phyloP scores from a whole-genome alignment of 2,329 filamentous ascomycete genomes.

The Sphaerostilbella broomeana region DNA sequence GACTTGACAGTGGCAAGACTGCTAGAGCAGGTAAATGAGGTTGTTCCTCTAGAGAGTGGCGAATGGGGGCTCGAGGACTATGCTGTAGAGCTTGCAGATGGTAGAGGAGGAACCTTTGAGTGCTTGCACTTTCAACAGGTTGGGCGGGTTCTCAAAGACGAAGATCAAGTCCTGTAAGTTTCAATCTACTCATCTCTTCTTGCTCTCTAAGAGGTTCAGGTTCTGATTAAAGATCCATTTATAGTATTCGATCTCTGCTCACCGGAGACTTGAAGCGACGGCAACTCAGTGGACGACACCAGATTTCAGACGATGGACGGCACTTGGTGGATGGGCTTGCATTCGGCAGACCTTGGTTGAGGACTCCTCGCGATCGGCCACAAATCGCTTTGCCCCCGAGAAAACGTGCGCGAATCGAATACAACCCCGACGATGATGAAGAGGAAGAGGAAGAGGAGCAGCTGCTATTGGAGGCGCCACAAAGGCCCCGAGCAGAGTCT shows the following conservation, averaged over 20 bases:
- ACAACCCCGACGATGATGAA: slow-evolving; percentile 32
- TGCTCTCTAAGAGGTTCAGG: neutral
- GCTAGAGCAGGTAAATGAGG: slow-evolving; percentile 69
- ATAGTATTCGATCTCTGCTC: slow-evolving; percentile 70
- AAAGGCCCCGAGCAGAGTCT: neutral
- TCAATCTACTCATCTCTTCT: neutral
- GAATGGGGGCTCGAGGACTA: slow-evolving; percentile 91
- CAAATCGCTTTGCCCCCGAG: slow-evolving; percentile 64
- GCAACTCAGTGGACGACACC: slow-evolving; percentile 67
- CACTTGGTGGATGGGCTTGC: slow-evolving; percentile 81
- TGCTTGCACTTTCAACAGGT: slow-evolving; percentile 80
- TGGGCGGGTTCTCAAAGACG: slow-evolving; percentile 64
- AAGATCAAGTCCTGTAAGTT: slow-evolving; percentile 73
- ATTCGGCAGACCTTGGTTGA: slow-evolving; percentile 69
- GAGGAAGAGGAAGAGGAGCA: slow-evolving; percentile 29
- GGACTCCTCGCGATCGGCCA: slow-evolving; percentile 54
- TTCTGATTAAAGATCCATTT: neutral
- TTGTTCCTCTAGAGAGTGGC: slow-evolving; percentile 71
- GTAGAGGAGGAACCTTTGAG: slow-evolving; percentile 61
- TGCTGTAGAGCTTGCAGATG: slow-evolving; percentile 62
- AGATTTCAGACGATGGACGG: slow-evolving; percentile 71
- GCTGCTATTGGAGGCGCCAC: slow-evolving; percentile 1
- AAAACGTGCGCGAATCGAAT: slow-evolving; percentile 55
- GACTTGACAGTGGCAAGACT: slow-evolving; percentile 69
- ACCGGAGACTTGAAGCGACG: slow-evolving; percentile 67